Percentiles rank a stretch among this genome's conserved stretches.
Conservation (phyloP, 257 asterid genomes). For the Solanum ossicruentum region DNA sequence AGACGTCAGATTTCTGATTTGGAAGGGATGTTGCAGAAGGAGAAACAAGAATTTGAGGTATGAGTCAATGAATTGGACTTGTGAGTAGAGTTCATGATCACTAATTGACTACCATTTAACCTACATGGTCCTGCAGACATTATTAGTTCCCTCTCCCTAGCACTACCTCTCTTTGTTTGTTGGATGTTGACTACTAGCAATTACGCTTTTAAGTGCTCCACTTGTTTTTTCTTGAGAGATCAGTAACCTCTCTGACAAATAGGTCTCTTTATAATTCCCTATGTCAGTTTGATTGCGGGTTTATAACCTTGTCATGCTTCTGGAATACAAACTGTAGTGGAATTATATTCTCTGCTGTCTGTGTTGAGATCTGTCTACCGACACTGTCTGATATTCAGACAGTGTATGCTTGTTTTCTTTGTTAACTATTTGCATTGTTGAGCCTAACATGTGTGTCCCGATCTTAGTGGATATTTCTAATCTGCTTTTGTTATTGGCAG, state of each 20-base stretch:
- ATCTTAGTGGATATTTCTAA: background rate
- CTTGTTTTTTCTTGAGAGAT: background rate
- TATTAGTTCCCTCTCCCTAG: background rate
- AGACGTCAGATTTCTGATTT: constrained; percentile 46
- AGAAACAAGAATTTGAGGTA: constrained; percentile 84
- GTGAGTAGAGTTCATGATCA: background rate
- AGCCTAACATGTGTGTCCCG: background rate
- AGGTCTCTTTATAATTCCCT: background rate
- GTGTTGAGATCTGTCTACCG: background rate
- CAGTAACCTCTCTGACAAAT: background rate
- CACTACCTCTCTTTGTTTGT: background rate
- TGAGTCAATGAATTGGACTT: constrained; percentile 5
- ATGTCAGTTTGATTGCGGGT: background rate
- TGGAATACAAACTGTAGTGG: background rate
- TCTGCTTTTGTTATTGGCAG: constrained; percentile 31
- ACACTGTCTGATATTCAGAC: background rate
- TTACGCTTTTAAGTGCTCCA: background rate
- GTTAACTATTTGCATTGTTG: background rate
- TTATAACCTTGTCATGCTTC: background rate
- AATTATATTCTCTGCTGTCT: background rate
- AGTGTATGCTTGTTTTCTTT: background rate
- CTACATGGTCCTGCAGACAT: background rate
- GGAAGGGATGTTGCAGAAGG: constrained; percentile 64
- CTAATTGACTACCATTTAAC: background rate
- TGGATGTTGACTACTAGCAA: background rate